Conservation (phyloP, 768 basidiomycete species). For the Leccinum subgranulosum region DNA sequence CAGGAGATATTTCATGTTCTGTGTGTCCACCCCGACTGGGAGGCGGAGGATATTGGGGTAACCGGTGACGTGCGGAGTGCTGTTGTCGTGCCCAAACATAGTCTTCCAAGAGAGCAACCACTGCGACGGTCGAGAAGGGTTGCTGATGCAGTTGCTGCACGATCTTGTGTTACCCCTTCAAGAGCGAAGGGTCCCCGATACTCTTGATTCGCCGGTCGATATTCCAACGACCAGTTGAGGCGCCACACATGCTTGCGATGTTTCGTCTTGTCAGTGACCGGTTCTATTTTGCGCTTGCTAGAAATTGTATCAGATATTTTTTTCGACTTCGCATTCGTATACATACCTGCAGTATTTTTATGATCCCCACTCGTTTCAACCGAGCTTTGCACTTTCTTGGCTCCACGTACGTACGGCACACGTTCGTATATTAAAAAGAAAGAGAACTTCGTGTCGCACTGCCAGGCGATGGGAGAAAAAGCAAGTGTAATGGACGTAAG, state of each 20-base stretch:
- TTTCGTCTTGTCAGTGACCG: conserved; percentile 1
- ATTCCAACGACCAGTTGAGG: background rate
- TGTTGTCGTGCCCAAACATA: background rate
- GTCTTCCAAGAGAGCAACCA: conserved; percentile 9
- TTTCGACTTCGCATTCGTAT: conserved; percentile 19
- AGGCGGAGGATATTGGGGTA: conserved; percentile 32
- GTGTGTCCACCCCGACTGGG: conserved; percentile 58
- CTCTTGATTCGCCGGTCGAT: conserved; percentile 14
- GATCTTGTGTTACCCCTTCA: conserved; percentile 40
- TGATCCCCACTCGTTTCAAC: conserved; percentile 21
- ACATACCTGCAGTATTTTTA: conserved; percentile 26
- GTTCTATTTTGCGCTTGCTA: conserved; percentile 19
- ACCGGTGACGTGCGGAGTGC: conserved; percentile 12
- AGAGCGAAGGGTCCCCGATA: conserved; percentile 27
- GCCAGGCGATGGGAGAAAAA: background rate
- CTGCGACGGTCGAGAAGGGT: conserved; percentile 61
- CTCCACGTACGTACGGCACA: conserved; percentile 10
- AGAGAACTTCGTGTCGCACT: background rate
- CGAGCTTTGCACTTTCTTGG: conserved; percentile 6
- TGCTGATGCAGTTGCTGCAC: conserved; percentile 53
- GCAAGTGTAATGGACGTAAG: background rate
- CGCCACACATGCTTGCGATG: background rate
- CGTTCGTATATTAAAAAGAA: conserved; percentile 13
- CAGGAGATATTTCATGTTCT: conserved; percentile 67
- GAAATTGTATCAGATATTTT: conserved; percentile 23